Evolutionary conservation across 192 early-diverging fungal species (phyloP).

Genomic region (Geosiphon pyriformis): DNA sequence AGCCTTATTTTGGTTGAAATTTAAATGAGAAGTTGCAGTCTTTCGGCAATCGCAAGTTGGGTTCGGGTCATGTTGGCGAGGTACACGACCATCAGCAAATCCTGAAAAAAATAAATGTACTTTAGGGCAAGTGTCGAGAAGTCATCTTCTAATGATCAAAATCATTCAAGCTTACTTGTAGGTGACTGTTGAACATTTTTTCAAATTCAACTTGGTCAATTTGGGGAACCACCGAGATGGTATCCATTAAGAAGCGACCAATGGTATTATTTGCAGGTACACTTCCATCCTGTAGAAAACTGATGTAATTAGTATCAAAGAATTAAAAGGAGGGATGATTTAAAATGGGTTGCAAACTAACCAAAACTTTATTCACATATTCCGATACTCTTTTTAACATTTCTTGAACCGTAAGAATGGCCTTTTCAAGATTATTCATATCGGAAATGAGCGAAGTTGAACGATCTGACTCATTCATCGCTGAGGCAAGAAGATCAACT

Average conservation of each 20-base stretch:
- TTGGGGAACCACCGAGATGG: slow-evolving; percentile 82
- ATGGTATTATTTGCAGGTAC: slow-evolving; percentile 65
- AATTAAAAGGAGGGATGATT: not conserved
- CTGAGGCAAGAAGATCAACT: slow-evolving; percentile 67
- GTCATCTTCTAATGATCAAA: too few species aligned
- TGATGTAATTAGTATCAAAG: not conserved
- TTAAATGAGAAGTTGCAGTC: slow-evolving; percentile 74
- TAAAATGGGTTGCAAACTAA: slow-evolving; percentile 28
- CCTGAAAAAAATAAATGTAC: slow-evolving; percentile 45
- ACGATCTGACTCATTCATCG: slow-evolving; percentile 48
- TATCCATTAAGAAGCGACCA: slow-evolving; percentile 92
- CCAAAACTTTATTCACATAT: slow-evolving; percentile 75
- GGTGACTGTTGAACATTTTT: slow-evolving; percentile 89
- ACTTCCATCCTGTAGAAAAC: slow-evolving; percentile 34
- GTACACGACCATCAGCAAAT: slow-evolving; percentile 94
- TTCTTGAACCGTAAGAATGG: slow-evolving; percentile 67
- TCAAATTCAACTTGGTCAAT: slow-evolving; percentile 82
- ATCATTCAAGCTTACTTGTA: too few species aligned
- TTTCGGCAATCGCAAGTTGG: slow-evolving; percentile 90
- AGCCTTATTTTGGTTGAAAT: too few species aligned
- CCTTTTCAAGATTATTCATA: slow-evolving; percentile 85
- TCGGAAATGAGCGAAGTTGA: slow-evolving; percentile 67
- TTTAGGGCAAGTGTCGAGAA: too few species aligned
- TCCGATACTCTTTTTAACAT: slow-evolving; percentile 80
- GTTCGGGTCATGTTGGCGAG: slow-evolving; percentile 92